These are phyloP conservation scores for Entomortierella parvispora DNA, from an alignment of 192 early-diverging fungal species.

Conservation along the genomic window DNA sequence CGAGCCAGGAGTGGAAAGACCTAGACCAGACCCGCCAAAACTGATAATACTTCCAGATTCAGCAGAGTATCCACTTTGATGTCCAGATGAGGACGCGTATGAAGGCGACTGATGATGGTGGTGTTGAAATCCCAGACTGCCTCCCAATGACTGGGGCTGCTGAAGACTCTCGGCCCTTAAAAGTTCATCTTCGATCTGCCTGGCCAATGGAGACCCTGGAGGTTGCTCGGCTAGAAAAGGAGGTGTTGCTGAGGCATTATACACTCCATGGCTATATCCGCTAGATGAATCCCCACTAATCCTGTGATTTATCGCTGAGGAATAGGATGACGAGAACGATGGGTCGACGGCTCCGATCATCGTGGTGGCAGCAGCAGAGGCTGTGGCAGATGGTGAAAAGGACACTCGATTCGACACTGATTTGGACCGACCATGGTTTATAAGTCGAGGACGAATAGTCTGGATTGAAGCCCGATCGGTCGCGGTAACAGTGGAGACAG, in stretches of 20 bases:
- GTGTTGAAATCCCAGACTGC: neutral
- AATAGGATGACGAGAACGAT: conserved; percentile 21
- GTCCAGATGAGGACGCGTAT: too few species aligned
- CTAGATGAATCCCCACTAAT: too few species aligned
- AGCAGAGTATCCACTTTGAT: too few species aligned
- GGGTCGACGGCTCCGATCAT: neutral
- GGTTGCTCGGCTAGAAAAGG: conserved; percentile 40
- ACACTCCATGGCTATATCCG: too few species aligned
- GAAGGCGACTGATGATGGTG: neutral
- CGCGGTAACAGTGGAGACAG: neutral
- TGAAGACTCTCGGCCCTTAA: conserved; percentile 1
- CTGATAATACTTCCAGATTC: too few species aligned
- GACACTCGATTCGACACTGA: conserved; percentile 45
- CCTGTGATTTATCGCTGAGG: neutral
- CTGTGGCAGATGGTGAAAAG: conserved; percentile 2
- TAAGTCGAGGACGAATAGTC: conserved; percentile 18
- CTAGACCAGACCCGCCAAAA: too few species aligned
- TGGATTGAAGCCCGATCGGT: conserved; percentile 16
- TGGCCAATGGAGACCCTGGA: conserved; percentile 33
- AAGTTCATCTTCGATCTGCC: conserved; percentile 38
- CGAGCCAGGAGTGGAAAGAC: neutral
- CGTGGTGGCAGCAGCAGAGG: too few species aligned
- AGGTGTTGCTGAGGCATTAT: neutral
- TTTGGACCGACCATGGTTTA: conserved; percentile 48
- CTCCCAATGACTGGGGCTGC: neutral